Conservation (phyloP, 2,329 filamentous ascomycete genomes). For the Stagonosporopsis chrysanthemi region DNA sequence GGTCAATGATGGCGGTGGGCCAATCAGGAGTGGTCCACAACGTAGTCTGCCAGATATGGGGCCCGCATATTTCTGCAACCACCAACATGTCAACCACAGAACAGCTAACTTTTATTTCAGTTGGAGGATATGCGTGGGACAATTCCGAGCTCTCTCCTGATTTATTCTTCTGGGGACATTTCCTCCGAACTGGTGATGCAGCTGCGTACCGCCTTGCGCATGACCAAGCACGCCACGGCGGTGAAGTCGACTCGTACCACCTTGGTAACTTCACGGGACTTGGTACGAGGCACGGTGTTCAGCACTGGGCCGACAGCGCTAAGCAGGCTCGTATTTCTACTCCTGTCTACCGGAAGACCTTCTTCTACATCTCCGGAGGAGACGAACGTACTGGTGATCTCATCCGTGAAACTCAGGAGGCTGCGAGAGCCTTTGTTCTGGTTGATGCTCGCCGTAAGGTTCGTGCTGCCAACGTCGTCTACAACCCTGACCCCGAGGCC, state of each 20-base stretch:
- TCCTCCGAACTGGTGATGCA: conserved; percentile 64
- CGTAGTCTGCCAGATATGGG: too few relatives aligned
- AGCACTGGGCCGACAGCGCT: conserved; percentile 67
- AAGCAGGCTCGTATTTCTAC: conserved; percentile 70
- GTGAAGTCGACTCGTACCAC: conserved; percentile 70
- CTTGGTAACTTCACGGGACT: conserved; percentile 65
- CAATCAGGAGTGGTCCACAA: too few relatives aligned
- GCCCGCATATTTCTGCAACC: too few relatives aligned
- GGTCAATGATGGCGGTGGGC: too few relatives aligned
- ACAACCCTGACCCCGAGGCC: conserved; percentile 51
- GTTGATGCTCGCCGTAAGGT: conserved; percentile 68
- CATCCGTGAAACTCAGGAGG: conserved; percentile 60
- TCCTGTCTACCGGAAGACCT: conserved; percentile 64
- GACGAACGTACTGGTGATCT: conserved; percentile 65
- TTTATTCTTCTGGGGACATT: conserved; percentile 69
- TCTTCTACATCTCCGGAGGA: conserved; percentile 64
- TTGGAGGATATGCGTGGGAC: conserved; percentile 71
- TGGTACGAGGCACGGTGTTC: conserved; percentile 68
- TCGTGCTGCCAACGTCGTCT: conserved; percentile 60
- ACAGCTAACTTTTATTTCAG: conserved; percentile 3
- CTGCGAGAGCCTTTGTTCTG: conserved; percentile 60
- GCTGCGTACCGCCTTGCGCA: conserved; percentile 68
- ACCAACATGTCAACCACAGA: too few relatives aligned
- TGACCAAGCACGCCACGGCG: conserved; percentile 64
- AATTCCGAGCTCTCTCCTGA: conserved; percentile 70